phyloP scores from a whole-genome alignment of 352 stramenopile genomes.

The Phytophthora nicotianae region DNA sequence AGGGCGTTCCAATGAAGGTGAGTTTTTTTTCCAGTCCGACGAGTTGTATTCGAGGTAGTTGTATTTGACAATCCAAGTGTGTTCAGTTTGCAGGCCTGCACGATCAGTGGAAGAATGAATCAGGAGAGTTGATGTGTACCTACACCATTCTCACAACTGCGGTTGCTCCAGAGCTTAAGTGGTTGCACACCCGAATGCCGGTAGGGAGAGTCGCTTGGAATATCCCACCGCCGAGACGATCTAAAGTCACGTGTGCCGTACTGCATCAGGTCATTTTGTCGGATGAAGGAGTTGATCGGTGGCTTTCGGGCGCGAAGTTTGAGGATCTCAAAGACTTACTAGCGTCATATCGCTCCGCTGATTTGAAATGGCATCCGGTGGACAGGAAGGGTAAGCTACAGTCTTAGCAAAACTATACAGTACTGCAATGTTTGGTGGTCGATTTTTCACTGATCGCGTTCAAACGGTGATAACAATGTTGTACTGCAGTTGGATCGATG shows the following conservation, averaged over 20 bases:
- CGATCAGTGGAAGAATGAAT: slow-evolving; percentile 75
- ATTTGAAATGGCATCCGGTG: slow-evolving; percentile 81
- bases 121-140: slow-evolving; percentile 72
- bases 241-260: background rate
- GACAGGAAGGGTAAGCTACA: slow-evolving; percentile 60
- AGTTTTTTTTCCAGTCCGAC: background rate
- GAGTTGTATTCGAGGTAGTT: background rate
- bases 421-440: background rate
- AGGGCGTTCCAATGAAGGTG: slow-evolving; percentile 58
- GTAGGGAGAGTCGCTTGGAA: slow-evolving; percentile 32
- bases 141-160: slow-evolving; percentile 91
- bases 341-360: slow-evolving; percentile 47
- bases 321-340: slow-evolving; percentile 58
- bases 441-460: background rate
- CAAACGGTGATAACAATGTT: slow-evolving; percentile 1
- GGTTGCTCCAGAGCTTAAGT: slow-evolving; percentile 64
- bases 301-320: slow-evolving; percentile 73
- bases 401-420: background rate
- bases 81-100: slow-evolving; percentile 86
- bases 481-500: slow-evolving; percentile 62
- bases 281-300: slow-evolving; percentile 59
- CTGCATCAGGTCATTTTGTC: slow-evolving; percentile 68
- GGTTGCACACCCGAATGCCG: slow-evolving; percentile 89
- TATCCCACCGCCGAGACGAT: background rate
- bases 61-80: slow-evolving; percentile 1